Evolutionary conservation across 371 early-diverging fungal species (phyloP).

Genomic region (Haplosporangium sp.): DNA sequence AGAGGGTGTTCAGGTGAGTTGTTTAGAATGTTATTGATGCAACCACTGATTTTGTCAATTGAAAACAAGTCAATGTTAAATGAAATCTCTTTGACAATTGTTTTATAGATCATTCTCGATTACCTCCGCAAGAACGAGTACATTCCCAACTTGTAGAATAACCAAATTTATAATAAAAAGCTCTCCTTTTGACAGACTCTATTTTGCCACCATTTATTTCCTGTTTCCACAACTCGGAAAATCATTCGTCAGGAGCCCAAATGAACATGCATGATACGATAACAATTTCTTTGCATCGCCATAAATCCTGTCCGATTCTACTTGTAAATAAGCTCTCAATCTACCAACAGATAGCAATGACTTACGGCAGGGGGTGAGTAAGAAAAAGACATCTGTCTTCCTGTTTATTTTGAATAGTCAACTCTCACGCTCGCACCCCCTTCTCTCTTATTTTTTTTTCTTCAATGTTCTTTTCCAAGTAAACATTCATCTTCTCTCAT

Average conservation of each 20-base stretch:
- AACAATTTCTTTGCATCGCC: too few relatives aligned
- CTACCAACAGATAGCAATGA: not conserved
- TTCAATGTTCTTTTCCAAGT: too few relatives aligned
- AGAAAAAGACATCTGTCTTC: not conserved
- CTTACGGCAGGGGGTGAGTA: not conserved
- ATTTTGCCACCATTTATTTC: constrained; percentile 1
- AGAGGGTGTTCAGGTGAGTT: constrained; percentile 67
- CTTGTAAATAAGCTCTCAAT: not conserved
- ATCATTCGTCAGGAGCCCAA: too few relatives aligned
- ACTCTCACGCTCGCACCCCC: constrained; percentile 2
- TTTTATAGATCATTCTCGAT: constrained; percentile 39
- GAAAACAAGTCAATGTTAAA: not conserved
- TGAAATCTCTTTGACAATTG: not conserved
- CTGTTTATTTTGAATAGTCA: not conserved
- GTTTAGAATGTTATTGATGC: not conserved
- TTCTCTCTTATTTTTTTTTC: not conserved
- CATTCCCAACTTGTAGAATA: constrained; percentile 18
- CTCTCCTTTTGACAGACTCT: not conserved
- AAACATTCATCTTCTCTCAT: not conserved
- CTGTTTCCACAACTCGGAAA: not conserved
- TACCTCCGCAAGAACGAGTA: constrained; percentile 46
- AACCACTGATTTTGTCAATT: not conserved
- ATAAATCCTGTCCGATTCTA: too few relatives aligned
- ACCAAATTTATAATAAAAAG: constrained; percentile 1
- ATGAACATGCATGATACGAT: too few relatives aligned